A percentile compares a stretch with the other conserved stretches of the same genome.
Conservation (phyloP, 371 early-diverging fungal species). For the Caulochytrium protostelioides region DNA sequence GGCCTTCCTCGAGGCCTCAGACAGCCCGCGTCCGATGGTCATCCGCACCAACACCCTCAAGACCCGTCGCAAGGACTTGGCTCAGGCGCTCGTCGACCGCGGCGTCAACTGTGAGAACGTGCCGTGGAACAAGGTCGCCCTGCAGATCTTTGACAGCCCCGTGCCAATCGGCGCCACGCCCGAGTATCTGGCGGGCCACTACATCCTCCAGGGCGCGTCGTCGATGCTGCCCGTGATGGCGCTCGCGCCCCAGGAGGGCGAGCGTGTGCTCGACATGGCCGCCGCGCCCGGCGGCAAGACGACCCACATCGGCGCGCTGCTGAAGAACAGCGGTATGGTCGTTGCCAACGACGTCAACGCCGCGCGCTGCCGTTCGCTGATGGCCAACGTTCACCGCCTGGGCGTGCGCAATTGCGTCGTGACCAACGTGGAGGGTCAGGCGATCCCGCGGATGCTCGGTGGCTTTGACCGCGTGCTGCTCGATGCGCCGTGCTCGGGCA, state of each 20-base stretch:
- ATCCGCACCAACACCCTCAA: constrained; percentile 94
- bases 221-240: constrained; percentile 97
- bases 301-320: constrained; percentile 71
- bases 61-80: constrained; percentile 82
- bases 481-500: constrained; percentile 98
- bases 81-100: constrained; percentile 79
- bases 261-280: constrained; percentile 95
- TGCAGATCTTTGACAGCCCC: constrained; percentile 72
- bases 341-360: constrained; percentile 95
- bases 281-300: constrained; percentile 99
- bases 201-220: constrained; percentile 96
- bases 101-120: constrained; percentile 84
- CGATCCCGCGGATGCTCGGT: constrained; percentile 83
- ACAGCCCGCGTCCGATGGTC: constrained; percentile 88
- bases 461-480: constrained; percentile 94
- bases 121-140: constrained; percentile 56
- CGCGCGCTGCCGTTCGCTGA: constrained; percentile 72
- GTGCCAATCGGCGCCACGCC: constrained; percentile 94
- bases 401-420: constrained; percentile 87
- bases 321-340: constrained; percentile 95
- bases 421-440: constrained; percentile 90
- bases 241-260: constrained; percentile 77
- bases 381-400: constrained; percentile 88
- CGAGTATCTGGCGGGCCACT: constrained; percentile 99
- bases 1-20: constrained; percentile 98